Conservation (phyloP, 331 rosid species). For the Quercus phellos region DNA sequence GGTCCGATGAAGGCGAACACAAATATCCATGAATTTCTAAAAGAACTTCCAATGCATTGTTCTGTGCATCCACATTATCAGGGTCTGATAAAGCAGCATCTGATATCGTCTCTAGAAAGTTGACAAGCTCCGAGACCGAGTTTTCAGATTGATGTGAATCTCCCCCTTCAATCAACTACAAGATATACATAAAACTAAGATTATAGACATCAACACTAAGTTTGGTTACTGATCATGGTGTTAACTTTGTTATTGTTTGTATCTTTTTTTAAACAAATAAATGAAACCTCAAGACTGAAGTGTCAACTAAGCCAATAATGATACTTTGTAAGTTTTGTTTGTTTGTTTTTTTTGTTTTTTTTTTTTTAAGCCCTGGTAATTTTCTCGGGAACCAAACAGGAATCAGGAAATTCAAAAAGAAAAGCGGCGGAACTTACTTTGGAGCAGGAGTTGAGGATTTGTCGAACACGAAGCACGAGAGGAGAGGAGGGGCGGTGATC, state of each 20-base stretch:
- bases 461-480: constrained; percentile 31
- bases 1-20: constrained; percentile 47
- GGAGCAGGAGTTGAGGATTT: constrained; percentile 49
- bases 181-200: constrained; percentile 1
- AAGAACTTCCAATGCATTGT: constrained; percentile 43
- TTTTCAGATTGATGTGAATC: constrained; percentile 35
- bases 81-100: constrained; percentile 45
- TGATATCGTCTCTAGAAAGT: constrained; percentile 46
- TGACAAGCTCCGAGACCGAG: constrained; percentile 39
- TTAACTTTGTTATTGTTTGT: too few relatives aligned
- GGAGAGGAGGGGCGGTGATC: constrained; percentile 1
- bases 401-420: neutral
- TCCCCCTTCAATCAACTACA: constrained; percentile 43
- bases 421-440: constrained; percentile 31
- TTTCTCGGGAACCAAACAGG: neutral
- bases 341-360: too few relatives aligned
- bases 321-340: neutral
- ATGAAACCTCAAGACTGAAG: neutral
- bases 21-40: constrained; percentile 41
- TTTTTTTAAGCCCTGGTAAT: too few relatives aligned
- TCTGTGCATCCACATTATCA: constrained; percentile 34
- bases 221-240: neutral
- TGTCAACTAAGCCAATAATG: neutral
- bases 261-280: neutral
- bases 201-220: neutral